Evolutionary conservation across 2,329 filamentous ascomycete genomes (phyloP).

Genomic region (Diplocarpon mali): DNA sequence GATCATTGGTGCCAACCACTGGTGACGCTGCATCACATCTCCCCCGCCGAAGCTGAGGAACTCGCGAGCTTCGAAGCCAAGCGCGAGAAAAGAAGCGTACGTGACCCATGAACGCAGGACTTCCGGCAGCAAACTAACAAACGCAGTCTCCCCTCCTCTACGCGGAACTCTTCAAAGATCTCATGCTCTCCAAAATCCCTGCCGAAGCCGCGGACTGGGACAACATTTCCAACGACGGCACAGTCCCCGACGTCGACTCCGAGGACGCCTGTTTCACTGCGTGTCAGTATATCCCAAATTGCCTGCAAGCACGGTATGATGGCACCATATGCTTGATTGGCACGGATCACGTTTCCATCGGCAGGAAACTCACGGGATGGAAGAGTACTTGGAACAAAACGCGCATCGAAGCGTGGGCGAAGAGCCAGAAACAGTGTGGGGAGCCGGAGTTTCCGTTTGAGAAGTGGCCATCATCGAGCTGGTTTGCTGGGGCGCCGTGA

Average conservation of each 20-base stretch:
- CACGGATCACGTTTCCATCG: not conserved
- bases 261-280: not conserved
- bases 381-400: slow-evolving; percentile 1
- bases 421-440: not conserved
- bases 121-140: no score
- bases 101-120: not conserved
- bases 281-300: not conserved
- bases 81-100: slow-evolving; percentile 19
- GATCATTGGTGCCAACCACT: slow-evolving; percentile 43
- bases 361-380: not conserved
- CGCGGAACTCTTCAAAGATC: slow-evolving; percentile 40
- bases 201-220: slow-evolving; percentile 32
- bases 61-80: slow-evolving; percentile 34
- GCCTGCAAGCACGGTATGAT: slow-evolving; percentile 3
- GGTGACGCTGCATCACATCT: slow-evolving; percentile 45
- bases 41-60: slow-evolving; percentile 28
- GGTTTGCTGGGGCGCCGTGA: not conserved
- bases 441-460: not conserved
- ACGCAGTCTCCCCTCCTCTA: slow-evolving; percentile 9
- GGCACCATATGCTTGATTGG: not conserved
- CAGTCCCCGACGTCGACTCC: not conserved
- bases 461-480: not conserved
- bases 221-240: slow-evolving; percentile 29
- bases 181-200: slow-evolving; percentile 34
- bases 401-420: slow-evolving; percentile 1